Evolutionary conservation across 2,329 filamentous ascomycete genomes (phyloP), one percentile per base, ranked within the genome.

Genomic region (Penicillium verrucosum): DNA sequence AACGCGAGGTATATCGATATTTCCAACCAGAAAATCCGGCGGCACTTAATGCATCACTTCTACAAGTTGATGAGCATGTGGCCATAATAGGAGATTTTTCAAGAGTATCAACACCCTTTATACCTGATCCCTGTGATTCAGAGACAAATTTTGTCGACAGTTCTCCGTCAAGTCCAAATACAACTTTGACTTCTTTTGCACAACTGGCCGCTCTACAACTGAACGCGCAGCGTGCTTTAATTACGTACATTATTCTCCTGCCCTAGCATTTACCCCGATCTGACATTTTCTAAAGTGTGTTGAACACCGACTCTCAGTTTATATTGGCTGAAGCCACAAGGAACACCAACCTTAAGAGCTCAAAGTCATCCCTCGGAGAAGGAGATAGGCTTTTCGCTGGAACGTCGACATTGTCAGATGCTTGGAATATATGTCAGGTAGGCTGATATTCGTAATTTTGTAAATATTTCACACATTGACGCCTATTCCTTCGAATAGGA

Each of bases 1-100:
- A 55, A 29, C 60, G 60, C 29, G 60, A 63, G 34, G 54, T 60
- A 23, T 63, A 61, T 40, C 60, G 59, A 11, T 61, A 63, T 14
- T 63, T 63, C 18, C 59, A 58, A 27, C 59, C 57, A 7, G 41
- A 27, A 34, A 59, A 56, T 16, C 57, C 54, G n/a, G 51, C 57
- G 2, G 47, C 50, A 7, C 30, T 61, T 7, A 59, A 54, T 50
- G 23, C 46, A 32, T 50, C 41, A 16, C 51, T 40, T 37, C 18
- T 27, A 12, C 25, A 44, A 27, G 29, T 42, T n/a, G 50, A 36
- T 18, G 47, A 60, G 1, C 38, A 54, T 54, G 23, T 37, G 41
- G 42, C n/a, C 12, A 25, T 45, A 8, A 42, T 25, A 21, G 16
- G 18, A 16, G 52, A 43, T 11, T 23, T 36, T 2, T 42, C 44